phyloP scores from a whole-genome alignment of 805 yeast species.

The Komagataella ulmi region DNA sequence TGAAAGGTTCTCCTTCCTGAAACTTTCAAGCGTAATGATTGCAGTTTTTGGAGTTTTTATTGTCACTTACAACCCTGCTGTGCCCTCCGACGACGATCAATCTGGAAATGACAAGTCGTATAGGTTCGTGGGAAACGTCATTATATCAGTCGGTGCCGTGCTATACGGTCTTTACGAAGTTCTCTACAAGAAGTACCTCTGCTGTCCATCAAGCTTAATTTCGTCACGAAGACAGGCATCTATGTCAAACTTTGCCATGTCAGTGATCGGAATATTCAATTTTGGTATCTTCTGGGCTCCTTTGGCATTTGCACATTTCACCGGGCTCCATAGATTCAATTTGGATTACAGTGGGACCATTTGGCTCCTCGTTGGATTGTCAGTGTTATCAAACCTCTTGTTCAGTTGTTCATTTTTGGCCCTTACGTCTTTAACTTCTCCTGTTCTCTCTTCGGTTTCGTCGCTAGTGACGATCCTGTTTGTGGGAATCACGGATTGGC shows the following conservation, averaged over 20 bases:
- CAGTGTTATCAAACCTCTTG: slow-evolving; percentile 47
- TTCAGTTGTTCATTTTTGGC: slow-evolving; percentile 66
- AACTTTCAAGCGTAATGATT: slow-evolving; percentile 51
- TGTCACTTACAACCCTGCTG: slow-evolving; percentile 56
- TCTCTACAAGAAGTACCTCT: slow-evolving; percentile 57
- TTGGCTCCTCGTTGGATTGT: slow-evolving; percentile 33
- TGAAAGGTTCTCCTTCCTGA: slow-evolving; percentile 51
- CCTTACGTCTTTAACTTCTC: slow-evolving; percentile 73
- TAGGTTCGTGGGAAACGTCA: slow-evolving; percentile 53
- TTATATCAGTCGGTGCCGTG: slow-evolving; percentile 63
- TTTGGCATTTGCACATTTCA: slow-evolving; percentile 33
- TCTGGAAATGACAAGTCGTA: slow-evolving; percentile 30
- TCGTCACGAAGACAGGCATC: slow-evolving; percentile 58
- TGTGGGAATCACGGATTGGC: slow-evolving; percentile 69
- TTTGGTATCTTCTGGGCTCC: slow-evolving; percentile 31
- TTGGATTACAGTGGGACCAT: slow-evolving; percentile 27
- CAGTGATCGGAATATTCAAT: slow-evolving; percentile 50
- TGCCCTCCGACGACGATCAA: slow-evolving; percentile 7
- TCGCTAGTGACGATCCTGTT: slow-evolving; percentile 59
- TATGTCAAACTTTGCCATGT: slow-evolving; percentile 68
- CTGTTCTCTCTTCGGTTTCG: slow-evolving; percentile 60
- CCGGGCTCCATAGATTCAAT: slow-evolving; percentile 45
- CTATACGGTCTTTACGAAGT: slow-evolving; percentile 78
- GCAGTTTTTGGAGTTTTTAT: slow-evolving; percentile 67
- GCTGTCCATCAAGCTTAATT: slow-evolving; percentile 58